Evolutionary conservation across 2,329 filamentous ascomycete genomes (phyloP), one percentile per base, ranked within the genome.

Genomic region (Mollisia scopiformis): DNA sequence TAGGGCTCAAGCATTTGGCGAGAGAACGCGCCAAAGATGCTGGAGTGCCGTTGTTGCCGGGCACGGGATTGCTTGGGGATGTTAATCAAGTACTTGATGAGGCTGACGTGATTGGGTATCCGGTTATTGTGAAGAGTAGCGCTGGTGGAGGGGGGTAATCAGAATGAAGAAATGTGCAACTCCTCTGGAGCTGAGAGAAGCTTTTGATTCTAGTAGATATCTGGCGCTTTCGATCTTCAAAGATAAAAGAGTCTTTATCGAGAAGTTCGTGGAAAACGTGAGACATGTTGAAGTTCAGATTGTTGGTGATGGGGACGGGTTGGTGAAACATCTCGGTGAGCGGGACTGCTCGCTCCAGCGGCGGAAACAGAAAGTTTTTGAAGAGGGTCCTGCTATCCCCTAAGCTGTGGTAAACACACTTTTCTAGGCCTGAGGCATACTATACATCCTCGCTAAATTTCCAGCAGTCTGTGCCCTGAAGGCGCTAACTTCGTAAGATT

Each of bases 91-190:
- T 50, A 19, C 19, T 59, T 13, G 8, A 39, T 0, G 72, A 74
- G 53, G 67, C 73, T 0, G 64, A 71, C 2, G 54, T 55, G 6
- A 74, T 78, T 0, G 72, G 71, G 0, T 78, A 72, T 43, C 79
- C 79, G 0, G 67, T 82, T 3, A 80, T 82, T 75, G 63, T 85
- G 19, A 89, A 90, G 69, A 83, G 83, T 1, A 83, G 83, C 0
- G 84, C 78, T 7, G 83, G 83, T 3, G 85, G 87, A 2, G 87
- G 87, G 3, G 86, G 87, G n/a, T n/a, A 3, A 89, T 88, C 80
- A 87, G 87, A 0, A 73, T 87, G 58, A 77, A 59, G n/a, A 52
- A 59, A 33, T 59, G 57, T 16, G 30, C 30, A 14, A 39, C 41
- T 23, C 50, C 13, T 2, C 35, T 54, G 6, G 83, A 39, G 80